Conservation (phyloP, 164 flowering plant genomes). For the Vitis labrusca region DNA sequence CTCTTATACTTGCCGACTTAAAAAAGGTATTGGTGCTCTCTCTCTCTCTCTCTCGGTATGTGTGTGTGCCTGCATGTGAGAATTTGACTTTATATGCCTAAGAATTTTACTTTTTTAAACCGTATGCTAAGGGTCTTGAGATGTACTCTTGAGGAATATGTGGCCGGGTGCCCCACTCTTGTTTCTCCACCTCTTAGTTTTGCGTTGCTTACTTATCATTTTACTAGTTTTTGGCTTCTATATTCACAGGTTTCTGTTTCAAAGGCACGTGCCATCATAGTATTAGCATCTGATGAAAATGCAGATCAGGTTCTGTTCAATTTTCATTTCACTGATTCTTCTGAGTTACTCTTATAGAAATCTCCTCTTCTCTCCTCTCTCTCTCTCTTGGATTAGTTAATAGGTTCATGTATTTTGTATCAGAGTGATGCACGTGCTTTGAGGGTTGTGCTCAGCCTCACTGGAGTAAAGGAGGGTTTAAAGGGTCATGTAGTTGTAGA, state of each 20-base stretch:
- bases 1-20: conserved; percentile 88
- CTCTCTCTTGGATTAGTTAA: not conserved
- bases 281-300: conserved; percentile 91
- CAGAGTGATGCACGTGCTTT: conserved; percentile 98
- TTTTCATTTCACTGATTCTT: not conserved
- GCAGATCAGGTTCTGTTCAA: conserved; percentile 71
- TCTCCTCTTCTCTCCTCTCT: not conserved
- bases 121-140: no score
- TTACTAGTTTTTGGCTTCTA: conserved; percentile 3
- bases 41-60: not conserved
- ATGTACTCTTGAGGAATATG: not conserved
- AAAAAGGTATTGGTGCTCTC: conserved; percentile 55
- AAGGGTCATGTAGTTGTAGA: conserved; percentile 94
- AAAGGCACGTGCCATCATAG: conserved; percentile 90
- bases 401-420: conserved; percentile 5
- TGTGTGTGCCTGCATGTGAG: no score
- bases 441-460: conserved; percentile 89
- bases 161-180: not conserved
- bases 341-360: not conserved
- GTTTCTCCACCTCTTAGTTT: not conserved
- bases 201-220: conserved; percentile 1
- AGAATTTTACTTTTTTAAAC: no score
- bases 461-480: conserved; percentile 92
- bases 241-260: conserved; percentile 80
- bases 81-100: no score